Evolutionary conservation across 2,329 filamentous ascomycete genomes (phyloP).

Genomic region (Stagonosporopsis tanaceti): DNA sequence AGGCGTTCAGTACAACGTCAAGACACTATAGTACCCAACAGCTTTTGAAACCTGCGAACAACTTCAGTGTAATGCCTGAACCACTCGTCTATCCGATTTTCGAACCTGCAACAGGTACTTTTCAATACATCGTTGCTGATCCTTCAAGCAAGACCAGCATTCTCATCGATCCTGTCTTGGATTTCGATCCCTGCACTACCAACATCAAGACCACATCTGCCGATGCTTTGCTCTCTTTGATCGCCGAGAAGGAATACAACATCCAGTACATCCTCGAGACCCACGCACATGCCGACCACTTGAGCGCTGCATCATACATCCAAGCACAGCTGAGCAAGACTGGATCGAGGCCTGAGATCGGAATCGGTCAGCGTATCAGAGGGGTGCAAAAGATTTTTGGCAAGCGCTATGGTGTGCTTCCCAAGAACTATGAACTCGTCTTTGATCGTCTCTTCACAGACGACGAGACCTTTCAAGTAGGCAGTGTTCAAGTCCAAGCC

Average conservation of each 20-base stretch:
- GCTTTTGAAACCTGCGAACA: background rate
- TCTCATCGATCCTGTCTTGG: conserved; percentile 70
- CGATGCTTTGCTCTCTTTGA: conserved; percentile 58
- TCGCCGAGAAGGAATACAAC: conserved; percentile 57
- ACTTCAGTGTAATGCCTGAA: background rate
- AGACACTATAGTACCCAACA: background rate
- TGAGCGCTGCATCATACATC: conserved; percentile 67
- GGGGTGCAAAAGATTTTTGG: conserved; percentile 62
- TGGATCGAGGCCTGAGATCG: conserved; percentile 51
- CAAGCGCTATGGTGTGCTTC: conserved; percentile 56
- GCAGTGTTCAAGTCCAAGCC: conserved; percentile 55
- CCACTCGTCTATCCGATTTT: conserved; percentile 37
- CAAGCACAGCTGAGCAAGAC: conserved; percentile 52
- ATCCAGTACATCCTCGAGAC: conserved; percentile 67
- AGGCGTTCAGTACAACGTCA: background rate
- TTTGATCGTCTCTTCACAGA: conserved; percentile 65
- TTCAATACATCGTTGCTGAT: conserved; percentile 69
- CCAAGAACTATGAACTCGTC: conserved; percentile 53
- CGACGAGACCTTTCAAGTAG: conserved; percentile 62
- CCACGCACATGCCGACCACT: conserved; percentile 68
- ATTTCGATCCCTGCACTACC: conserved; percentile 59
- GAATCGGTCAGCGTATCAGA: conserved; percentile 64
- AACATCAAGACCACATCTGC: conserved; percentile 61
- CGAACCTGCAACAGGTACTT: conserved; percentile 60
- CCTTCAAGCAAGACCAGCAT: conserved; percentile 57